phyloP scores from a whole-genome alignment of 2,329 filamentous ascomycete species.

The Aciculosporium take region DNA sequence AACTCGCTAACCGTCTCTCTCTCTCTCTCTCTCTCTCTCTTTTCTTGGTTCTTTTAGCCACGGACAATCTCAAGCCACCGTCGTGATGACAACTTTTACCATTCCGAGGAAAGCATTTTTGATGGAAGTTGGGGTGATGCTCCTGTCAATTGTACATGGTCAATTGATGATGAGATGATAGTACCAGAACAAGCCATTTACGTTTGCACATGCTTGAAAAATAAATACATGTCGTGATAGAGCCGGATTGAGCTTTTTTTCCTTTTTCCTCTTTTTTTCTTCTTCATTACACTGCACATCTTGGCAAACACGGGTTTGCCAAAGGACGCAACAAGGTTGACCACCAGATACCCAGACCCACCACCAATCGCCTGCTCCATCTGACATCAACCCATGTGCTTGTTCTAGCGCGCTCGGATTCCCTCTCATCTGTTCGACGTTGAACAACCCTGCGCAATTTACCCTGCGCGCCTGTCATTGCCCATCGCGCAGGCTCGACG shows the following conservation, averaged over 20 bases:
- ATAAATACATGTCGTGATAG: background rate
- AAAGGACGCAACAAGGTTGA: background rate
- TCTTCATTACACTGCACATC: background rate
- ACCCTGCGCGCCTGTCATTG: background rate
- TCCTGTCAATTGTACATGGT: background rate
- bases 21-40: background rate
- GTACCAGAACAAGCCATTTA: background rate
- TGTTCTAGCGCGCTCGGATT: conserved; percentile 9
- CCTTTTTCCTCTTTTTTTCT: too few species aligned
- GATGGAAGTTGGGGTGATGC: background rate
- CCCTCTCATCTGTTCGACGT: background rate
- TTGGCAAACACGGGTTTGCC: background rate
- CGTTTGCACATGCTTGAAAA: background rate
- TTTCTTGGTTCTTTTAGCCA: conserved; percentile 39
- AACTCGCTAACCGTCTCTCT: too few species aligned
- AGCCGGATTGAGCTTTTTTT: too few species aligned
- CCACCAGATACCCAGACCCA: conserved; percentile 1
- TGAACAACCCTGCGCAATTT: background rate
- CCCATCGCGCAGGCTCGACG: background rate
- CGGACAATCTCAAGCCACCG: conserved; percentile 70
- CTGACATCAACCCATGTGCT: conserved; percentile 23
- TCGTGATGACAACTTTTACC: conserved; percentile 29
- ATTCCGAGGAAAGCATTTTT: background rate
- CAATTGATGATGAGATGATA: background rate
- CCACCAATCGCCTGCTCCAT: conserved; percentile 10